A percentile compares a stretch with the other conserved stretches of the same genome.
Conservation (phyloP, 148 eudicot genomes). For the Persicaria maculosa region DNA sequence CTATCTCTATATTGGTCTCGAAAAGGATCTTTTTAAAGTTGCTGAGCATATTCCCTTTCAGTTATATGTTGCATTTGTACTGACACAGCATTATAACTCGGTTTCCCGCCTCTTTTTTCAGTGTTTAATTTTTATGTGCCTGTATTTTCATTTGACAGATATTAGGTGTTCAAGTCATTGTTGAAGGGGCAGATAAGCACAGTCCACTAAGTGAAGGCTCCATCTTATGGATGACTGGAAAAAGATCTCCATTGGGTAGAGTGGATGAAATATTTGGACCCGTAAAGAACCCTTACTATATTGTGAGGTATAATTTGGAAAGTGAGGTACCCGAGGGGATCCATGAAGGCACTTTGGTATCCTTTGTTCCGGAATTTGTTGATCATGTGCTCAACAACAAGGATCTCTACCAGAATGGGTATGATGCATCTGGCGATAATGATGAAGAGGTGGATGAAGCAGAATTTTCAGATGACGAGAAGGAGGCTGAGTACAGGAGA, state of each 20-base stretch:
- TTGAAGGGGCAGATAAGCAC: constrained; percentile 87
- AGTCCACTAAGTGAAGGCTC: constrained; percentile 84
- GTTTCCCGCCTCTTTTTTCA: too few species aligned
- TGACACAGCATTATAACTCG: not conserved
- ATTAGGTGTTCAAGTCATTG: constrained; percentile 67
- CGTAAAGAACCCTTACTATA: constrained; percentile 79
- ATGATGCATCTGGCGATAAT: constrained; percentile 87
- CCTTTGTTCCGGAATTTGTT: constrained; percentile 77
- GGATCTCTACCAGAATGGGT: constrained; percentile 78
- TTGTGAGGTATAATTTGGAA: constrained; percentile 80
- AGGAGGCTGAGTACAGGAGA: constrained; percentile 76
- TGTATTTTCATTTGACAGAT: constrained; percentile 32
- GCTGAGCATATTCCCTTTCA: not conserved
- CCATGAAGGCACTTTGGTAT: constrained; percentile 50
- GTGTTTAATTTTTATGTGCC: not conserved
- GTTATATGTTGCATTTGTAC: not conserved
- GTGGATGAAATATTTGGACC: constrained; percentile 98
- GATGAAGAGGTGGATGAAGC: constrained; percentile 78
- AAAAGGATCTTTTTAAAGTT: not conserved
- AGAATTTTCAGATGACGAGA: constrained; percentile 92
- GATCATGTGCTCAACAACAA: constrained; percentile 57
- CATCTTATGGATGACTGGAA: constrained; percentile 79
- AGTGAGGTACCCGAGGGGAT: constrained; percentile 69
- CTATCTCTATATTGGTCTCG: not conserved
- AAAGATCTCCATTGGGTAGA: constrained; percentile 61